Conservation (phyloP, 2,329 filamentous ascomycete genomes). For the Cryphonectria naterciae region DNA sequence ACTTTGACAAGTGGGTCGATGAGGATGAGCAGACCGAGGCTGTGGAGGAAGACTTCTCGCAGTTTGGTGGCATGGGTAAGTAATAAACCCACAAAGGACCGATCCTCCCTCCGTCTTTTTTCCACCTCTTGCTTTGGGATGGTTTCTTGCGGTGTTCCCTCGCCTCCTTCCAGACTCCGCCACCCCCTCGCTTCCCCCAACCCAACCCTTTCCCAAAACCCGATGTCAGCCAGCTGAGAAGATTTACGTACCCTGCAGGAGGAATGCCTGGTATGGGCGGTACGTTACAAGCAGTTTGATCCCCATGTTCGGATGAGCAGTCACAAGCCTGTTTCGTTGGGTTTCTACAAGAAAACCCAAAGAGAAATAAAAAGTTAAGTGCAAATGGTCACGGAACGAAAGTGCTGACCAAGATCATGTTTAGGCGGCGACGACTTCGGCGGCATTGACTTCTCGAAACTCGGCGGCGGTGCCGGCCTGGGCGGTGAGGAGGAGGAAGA, state of each 20-base stretch:
- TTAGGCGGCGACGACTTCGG: slow-evolving; percentile 59
- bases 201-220: not conserved
- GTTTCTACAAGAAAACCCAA: not conserved
- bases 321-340: not conserved
- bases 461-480: slow-evolving; percentile 64
- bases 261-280: slow-evolving; percentile 61
- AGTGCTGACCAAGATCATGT: slow-evolving; percentile 16
- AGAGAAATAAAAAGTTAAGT: not conserved
- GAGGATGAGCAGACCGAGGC: slow-evolving; percentile 97
- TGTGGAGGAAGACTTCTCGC: slow-evolving; percentile 76
- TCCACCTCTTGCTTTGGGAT: slow-evolving; percentile 1
- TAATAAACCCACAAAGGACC: slow-evolving; percentile 31
- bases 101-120: slow-evolving; percentile 7
- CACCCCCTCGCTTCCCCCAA: not conserved
- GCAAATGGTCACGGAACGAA: not conserved
- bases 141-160: slow-evolving; percentile 10
- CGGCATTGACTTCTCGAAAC: slow-evolving; percentile 93
- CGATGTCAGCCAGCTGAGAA: slow-evolving; percentile 31
- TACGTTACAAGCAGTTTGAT: slow-evolving; percentile 38
- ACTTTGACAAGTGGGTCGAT: slow-evolving; percentile 99
- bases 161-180: not conserved
- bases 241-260: slow-evolving; percentile 40
- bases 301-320: slow-evolving; percentile 2
- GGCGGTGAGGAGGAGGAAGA: slow-evolving; percentile 53
- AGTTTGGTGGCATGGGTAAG: slow-evolving; percentile 69